Percentiles rank a stretch among this genome's conserved stretches.
Evolutionary conservation across 2,329 filamentous ascomycete genomes (phyloP).

Genomic region (Fusarium sambucinum): DNA sequence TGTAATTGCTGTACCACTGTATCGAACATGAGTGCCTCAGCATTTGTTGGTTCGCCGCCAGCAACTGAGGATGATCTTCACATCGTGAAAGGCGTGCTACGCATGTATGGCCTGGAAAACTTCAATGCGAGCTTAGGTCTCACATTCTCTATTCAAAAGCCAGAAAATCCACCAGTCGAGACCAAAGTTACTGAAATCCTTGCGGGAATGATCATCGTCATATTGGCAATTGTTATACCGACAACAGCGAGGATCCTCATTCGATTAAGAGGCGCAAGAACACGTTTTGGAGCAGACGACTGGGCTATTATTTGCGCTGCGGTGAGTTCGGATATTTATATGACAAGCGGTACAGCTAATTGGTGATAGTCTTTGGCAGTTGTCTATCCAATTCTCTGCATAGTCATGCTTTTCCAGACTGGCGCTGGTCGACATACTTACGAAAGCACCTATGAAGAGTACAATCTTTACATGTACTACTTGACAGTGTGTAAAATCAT

Average conservation of each 20-base stretch:
- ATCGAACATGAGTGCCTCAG: conserved; percentile 5
- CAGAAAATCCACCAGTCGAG: conserved; percentile 12
- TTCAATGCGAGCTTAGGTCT: conserved; percentile 19
- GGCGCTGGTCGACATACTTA: conserved; percentile 22
- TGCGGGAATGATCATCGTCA: conserved; percentile 27
- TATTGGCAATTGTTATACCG: conserved; percentile 26
- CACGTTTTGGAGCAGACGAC: conserved; percentile 20
- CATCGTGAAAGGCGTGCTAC: conserved; percentile 22
- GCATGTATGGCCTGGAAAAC: conserved; percentile 13
- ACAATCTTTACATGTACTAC: conserved; percentile 27
- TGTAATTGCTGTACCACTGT: neutral
- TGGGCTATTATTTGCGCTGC: conserved; percentile 25
- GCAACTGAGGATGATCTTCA: conserved; percentile 14
- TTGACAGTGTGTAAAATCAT: conserved; percentile 17
- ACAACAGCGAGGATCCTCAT: conserved; percentile 15
- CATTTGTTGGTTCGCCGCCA: conserved; percentile 25
- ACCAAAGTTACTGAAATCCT: conserved; percentile 20
- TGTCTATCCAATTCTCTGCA: conserved; percentile 13
- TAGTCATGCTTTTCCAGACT: conserved; percentile 22
- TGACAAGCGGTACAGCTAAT: neutral
- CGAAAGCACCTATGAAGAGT: conserved; percentile 22
- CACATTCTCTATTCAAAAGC: conserved; percentile 10
- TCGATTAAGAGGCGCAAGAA: conserved; percentile 2
- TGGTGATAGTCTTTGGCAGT: conserved; percentile 8
- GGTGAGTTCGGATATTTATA: neutral